Base-by-base conservation (phyloP, 768 basidiomycete species). In the Trametes sanguinea region DNA sequence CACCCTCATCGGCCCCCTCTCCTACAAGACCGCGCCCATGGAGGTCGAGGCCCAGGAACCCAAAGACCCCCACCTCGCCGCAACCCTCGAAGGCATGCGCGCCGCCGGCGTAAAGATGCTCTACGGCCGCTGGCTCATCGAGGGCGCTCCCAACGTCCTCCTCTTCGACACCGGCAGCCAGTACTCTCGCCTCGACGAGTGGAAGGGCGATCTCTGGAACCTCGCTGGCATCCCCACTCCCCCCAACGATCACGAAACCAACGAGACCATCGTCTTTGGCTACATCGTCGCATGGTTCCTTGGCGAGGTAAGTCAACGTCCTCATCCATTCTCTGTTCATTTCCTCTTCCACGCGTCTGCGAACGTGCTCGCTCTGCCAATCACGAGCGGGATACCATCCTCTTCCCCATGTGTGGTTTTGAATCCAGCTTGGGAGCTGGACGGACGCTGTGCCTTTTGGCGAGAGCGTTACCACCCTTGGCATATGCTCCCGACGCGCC, bases 221-320 rank as follows among this genome's bases (percentile, higher is more conserved):
- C 76, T 99, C 51, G 96, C 97, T 9, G 97, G 96, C 50, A 99
- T 99, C 62, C 97, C 97, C 6, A 92, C 92, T 47, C 97, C 97
- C 16, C 93, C 95, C 1, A 92, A 92, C 69, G 96, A 99, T 75
- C 89, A 91, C 71, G 96, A 99, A 76, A 99, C 97, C 27, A 99
- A 99, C 81, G 96, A 99, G 72, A 90, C 95, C 27, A 95, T 99
- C 74, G 81, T 98, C 57, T 95, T 98, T 76, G 96, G 96, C 13
- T 99, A 99, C 75, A 87, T 99, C 65, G 92, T 96, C 54, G 95
- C 96, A 6, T 99, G 97, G 96, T 98, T 99, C 81, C 83, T 99
- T n/a, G 96, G 96, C 68, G 96, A 99, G 80, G 94, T 94, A 61
- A 65, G 89, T 76, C 57, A 17, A 51, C 45, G 16, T 32, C 33